Evolutionary conservation across 768 basidiomycete species (phyloP), one percentile per base, ranked within the genome.

Genomic region (Galerina marginata): DNA sequence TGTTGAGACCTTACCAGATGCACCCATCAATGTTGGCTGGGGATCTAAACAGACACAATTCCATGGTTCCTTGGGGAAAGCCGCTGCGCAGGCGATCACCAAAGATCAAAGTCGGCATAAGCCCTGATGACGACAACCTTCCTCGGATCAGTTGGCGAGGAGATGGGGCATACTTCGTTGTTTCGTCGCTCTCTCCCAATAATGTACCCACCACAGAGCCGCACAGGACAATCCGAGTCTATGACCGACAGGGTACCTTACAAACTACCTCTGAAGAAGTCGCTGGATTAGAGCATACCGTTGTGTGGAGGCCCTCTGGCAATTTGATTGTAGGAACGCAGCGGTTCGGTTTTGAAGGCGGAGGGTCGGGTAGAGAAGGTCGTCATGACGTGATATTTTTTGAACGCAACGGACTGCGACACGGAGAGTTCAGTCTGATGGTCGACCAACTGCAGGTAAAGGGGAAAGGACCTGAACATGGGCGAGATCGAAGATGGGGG

Each of bases 21-120:
- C 89, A 25, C 93, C 92, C 2, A 94, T 98, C 68, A 93, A 96
- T 67, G 94, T 98, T 60, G 97, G 97, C 14, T 99, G 97, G 97
- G 97, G 97, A 42, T 92, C 92, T 2, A 96, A 96, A 69, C 84
- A 92, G 71, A 99, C 97, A 0, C 97, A 99, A 69, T 99, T 99
- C 71, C 95, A 98, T 66, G 97, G 97, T 9, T 96, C 95, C 0
- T 79, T 94, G 4, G 96, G 97, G 15, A 98, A 98, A 72, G 77
- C 84, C 2, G 91, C 91, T 23, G 92, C 93, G 0, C 83, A 86
- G 62, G 80, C 83, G 26, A 76, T n/a, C 82, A 5, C 62, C 75
- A 14, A 66, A 75, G 38, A 69, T 74, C 4, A 69, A 66, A 36
- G 76, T 84, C 16, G 82, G 83, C 20, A 76, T 80, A 7, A 88